These are phyloP conservation scores for Macrotyloma uniflorum DNA, from an alignment of 306 rosid genomes.

Conservation along the genomic window DNA sequence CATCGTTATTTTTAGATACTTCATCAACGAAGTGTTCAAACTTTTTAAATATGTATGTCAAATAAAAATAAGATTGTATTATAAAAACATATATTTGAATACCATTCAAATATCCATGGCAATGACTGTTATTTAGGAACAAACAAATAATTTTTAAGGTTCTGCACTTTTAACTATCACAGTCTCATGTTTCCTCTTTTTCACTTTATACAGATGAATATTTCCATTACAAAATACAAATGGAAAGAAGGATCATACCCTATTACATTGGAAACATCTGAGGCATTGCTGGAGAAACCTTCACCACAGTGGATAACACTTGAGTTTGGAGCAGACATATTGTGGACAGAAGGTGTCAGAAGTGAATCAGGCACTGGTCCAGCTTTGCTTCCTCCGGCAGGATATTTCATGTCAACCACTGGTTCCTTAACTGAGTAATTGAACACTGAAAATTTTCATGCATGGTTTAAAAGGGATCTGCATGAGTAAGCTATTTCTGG, in stretches of 20 bases:
- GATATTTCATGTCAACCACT: background rate
- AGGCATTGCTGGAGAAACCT: constrained; percentile 33
- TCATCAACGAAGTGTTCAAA: too few species aligned
- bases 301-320: constrained; percentile 31
- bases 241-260: constrained; percentile 49
- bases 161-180: background rate
- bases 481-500: constrained; percentile 21
- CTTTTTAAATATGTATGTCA: too few species aligned
- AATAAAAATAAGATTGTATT: too few species aligned
- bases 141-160: background rate
- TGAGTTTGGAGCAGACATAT: background rate
- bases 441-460: constrained; percentile 42
- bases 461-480: constrained; percentile 11
- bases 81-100: too few species aligned
- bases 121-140: background rate
- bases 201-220: background rate
- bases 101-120: too few species aligned
- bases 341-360: background rate
- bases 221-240: background rate
- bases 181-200: background rate
- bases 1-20: too few species aligned
- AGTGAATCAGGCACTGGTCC: background rate
- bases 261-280: constrained; percentile 28
- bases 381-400: background rate
- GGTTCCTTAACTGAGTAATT: constrained; percentile 41